A percentile compares a stretch with the other conserved stretches of the same genome.
These are phyloP conservation scores for Ramaria sp. DNA, from an alignment of 768 basidiomycete genomes.

Conservation along the genomic window DNA sequence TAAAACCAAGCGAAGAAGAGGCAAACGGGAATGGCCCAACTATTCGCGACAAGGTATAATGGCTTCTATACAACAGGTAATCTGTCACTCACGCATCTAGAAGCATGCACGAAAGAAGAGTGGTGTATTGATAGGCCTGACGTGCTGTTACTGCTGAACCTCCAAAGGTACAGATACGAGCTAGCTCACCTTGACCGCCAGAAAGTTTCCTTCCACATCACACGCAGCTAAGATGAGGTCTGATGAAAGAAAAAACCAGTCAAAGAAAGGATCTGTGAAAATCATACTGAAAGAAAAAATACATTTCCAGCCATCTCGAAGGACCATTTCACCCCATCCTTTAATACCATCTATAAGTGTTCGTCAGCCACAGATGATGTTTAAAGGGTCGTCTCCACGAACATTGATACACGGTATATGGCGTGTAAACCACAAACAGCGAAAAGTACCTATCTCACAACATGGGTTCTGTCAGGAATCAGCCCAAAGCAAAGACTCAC, in stretches of 20 bases:
- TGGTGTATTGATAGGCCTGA: slow-evolving; percentile 78
- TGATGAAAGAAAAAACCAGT: slow-evolving; percentile 18
- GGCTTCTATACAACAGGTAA: neutral
- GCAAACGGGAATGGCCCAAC: slow-evolving; percentile 86
- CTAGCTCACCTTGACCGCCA: slow-evolving; percentile 56
- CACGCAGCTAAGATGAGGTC: slow-evolving; percentile 69
- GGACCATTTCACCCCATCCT: slow-evolving; percentile 69
- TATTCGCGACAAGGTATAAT: slow-evolving; percentile 15
- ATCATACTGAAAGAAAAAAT: slow-evolving; percentile 15
- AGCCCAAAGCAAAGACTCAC: slow-evolving; percentile 31
- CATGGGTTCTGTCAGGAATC: neutral
- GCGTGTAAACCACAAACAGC: slow-evolving; percentile 66
- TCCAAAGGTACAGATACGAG: neutral
- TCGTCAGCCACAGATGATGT: neutral
- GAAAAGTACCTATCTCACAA: slow-evolving; percentile 56
- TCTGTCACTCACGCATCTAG: slow-evolving; percentile 57
- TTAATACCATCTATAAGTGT: slow-evolving; percentile 55
- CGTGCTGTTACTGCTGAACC: neutral
- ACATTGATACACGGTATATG: slow-evolving; percentile 87
- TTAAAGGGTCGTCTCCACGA: slow-evolving; percentile 17
- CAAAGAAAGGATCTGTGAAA: neutral
- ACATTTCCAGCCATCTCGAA: slow-evolving; percentile 85
- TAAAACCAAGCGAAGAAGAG: slow-evolving; percentile 76
- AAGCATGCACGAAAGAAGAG: slow-evolving; percentile 83
- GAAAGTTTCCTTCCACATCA: slow-evolving; percentile 84